These are phyloP conservation scores for Neurospora sp. DNA, from an alignment of 495 filamentous ascomycete genomes.

Conservation along the genomic window DNA sequence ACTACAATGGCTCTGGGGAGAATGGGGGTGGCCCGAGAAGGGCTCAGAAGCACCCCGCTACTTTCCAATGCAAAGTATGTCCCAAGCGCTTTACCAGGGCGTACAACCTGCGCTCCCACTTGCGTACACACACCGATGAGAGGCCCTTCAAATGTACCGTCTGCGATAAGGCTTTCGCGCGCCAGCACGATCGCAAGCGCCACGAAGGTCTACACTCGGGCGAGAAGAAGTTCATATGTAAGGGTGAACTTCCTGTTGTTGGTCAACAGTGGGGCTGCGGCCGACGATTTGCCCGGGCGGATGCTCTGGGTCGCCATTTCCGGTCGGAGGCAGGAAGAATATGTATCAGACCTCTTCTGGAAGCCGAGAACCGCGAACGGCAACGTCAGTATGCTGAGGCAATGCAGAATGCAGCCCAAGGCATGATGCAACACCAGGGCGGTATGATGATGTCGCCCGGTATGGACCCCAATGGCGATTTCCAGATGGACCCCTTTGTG, in stretches of 20 bases:
- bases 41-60: conserved; percentile 90
- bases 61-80: conserved; percentile 77
- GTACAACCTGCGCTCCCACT: conserved; percentile 84
- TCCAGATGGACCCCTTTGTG: conserved; percentile 50
- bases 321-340: conserved; percentile 88
- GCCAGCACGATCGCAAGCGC: conserved; percentile 86
- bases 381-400: conserved; percentile 51
- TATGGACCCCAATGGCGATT: conserved; percentile 34
- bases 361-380: conserved; percentile 76
- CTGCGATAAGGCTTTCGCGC: conserved; percentile 90
- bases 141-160: conserved; percentile 91
- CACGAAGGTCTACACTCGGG: conserved; percentile 87
- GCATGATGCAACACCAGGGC: conserved; percentile 31
- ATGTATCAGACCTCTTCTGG: conserved; percentile 90
- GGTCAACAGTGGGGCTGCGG: conserved; percentile 85
- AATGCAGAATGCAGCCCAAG: conserved; percentile 39
- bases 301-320: conserved; percentile 95
- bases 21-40: conserved; percentile 52
- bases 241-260: conserved; percentile 67
- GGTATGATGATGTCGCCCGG: conserved; percentile 30
- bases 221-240: conserved; percentile 96
- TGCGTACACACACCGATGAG: conserved; percentile 88
- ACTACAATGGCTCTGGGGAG: conserved; percentile 48
- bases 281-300: conserved; percentile 85
- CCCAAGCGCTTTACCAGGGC: conserved; percentile 83